Percentiles rank a stretch among this genome's conserved stretches.
Evolutionary conservation across 1,284 basidiomycete species (phyloP).

Genomic region (Agroathelia rolfsii): DNA sequence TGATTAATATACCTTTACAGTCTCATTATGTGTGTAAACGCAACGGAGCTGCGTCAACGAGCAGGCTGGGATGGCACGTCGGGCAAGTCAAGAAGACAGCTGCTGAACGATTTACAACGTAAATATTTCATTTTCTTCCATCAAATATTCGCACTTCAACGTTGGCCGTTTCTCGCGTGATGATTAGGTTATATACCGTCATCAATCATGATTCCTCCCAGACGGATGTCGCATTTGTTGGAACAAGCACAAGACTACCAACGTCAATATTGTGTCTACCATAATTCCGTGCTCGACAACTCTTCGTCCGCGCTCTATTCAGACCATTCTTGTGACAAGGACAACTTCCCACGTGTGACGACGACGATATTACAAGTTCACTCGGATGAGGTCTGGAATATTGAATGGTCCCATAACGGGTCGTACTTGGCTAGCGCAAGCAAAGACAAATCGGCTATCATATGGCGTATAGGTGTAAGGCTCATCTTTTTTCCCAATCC

Average conservation of each 20-base stretch:
- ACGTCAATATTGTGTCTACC: constrained; percentile 70
- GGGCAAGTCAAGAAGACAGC: constrained; percentile 65
- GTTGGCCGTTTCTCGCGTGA: too few species aligned
- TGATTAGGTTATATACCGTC: constrained; percentile 90
- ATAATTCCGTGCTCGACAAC: constrained; percentile 53
- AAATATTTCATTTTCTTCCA: constrained; percentile 17
- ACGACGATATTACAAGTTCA: constrained; percentile 82
- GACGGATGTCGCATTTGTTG: constrained; percentile 77
- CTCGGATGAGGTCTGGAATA: constrained; percentile 89
- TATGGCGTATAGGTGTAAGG: constrained; percentile 80
- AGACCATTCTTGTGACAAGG: constrained; percentile 77
- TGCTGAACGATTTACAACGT: constrained; percentile 83
- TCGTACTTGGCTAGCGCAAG: constrained; percentile 79
- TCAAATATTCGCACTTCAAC: constrained; percentile 5
- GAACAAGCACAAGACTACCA: constrained; percentile 82
- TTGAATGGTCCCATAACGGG: constrained; percentile 92
- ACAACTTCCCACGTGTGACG: constrained; percentile 76
- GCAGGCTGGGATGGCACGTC: constrained; percentile 87
- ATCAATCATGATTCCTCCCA: constrained; percentile 85
- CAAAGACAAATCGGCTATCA: constrained; percentile 78
- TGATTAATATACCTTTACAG: constrained; percentile 28
- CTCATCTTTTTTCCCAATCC: constrained; percentile 6
- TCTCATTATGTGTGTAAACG: constrained; percentile 82
- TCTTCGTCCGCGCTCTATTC: constrained; percentile 73
- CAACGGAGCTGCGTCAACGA: constrained; percentile 73